A percentile compares a stretch with the other conserved stretches of the same genome.
Evolutionary conservation across 2,329 filamentous ascomycete species (phyloP).

Genomic region (Fusarium sp.): DNA sequence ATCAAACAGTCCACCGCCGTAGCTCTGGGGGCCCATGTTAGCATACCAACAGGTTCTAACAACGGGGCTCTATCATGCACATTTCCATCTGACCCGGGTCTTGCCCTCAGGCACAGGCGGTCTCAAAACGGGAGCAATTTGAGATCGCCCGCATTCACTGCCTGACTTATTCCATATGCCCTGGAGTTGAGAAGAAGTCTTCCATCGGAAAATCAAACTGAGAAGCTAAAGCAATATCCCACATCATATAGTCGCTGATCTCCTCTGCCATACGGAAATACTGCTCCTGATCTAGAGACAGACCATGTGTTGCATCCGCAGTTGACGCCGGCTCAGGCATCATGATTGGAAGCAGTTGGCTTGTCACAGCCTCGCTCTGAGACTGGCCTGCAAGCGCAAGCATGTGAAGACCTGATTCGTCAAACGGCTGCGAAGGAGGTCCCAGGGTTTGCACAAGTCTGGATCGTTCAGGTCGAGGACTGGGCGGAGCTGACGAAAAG

Average conservation of each 20-base stretch:
- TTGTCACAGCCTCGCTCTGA: background rate
- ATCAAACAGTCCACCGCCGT: too few relatives aligned
- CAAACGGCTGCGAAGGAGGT: background rate
- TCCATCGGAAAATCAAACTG: slow-evolving; percentile 9
- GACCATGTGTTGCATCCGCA: background rate
- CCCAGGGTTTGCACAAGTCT: background rate
- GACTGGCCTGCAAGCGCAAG: slow-evolving; percentile 1
- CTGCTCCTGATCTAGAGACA: background rate
- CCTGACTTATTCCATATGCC: background rate
- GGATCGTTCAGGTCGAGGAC: background rate
- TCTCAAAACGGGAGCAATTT: too few relatives aligned
- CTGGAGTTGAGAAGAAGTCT: slow-evolving; percentile 1
- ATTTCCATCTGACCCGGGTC: too few relatives aligned
- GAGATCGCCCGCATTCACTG: background rate
- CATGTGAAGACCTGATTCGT: background rate
- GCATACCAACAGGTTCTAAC: too few relatives aligned
- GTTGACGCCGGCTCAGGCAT: background rate
- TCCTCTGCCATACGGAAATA: slow-evolving; percentile 7
- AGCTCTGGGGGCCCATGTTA: too few relatives aligned
- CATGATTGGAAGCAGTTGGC: background rate
- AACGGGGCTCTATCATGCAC: too few relatives aligned
- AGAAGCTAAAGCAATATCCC: background rate
- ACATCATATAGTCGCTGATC: slow-evolving; percentile 9
- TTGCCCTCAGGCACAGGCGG: too few relatives aligned
- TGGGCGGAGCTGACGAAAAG: slow-evolving; percentile 6